Base-by-base conservation (phyloP, 768 basidiomycete species). In the Podaxis rugospora region DNA sequence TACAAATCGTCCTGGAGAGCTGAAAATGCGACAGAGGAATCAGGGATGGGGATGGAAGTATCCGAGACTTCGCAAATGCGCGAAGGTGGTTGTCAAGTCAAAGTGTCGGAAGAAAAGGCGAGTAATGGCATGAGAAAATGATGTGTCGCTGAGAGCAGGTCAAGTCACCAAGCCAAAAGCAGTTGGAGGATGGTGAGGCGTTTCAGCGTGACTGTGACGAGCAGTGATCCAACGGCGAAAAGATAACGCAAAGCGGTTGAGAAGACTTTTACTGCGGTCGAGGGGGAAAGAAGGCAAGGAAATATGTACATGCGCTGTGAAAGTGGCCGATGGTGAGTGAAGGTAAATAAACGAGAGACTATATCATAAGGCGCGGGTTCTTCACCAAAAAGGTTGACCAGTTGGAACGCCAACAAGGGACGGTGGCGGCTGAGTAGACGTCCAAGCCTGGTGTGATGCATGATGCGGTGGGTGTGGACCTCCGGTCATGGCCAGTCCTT, bases 101-200 rank as follows among this genome's bases (percentile, higher is more conserved):
- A 36, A n/a, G 52, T 32, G 28, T 32, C 7, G 36, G 27, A 40
- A 6, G 36, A 39, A 51, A 42, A n/a, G 51, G 47, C 23, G 28
- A 42, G 42, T 40, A 27, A 52, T 59, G 57, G 25, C 57, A 53
- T 60, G 51, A 40, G 51, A 60, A 60, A 46, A 47, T 51, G 49
- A 58, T 50, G 47, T 5, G 23, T 13, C 13, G 11, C n/a, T 23
- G 51, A n/a, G 27, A n/a, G 37, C 50, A 56, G 18, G 23, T 44
- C 13, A 36, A 53, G 39, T 60, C 51, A 53, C 51, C 42, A 53
- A 36, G 28, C 59, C 59, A 59, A 59, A 59, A 59, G 50, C 40
- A 53, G 51, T 35, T 42, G 51, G 57, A 53, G 4, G 18, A 28
- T 60, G 59, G 54, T 52, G 50, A 57, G 35, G 27, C 11, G 13